Conservation (phyloP, 345 rosid species). For the Rhodomyrtus tomentosa region DNA sequence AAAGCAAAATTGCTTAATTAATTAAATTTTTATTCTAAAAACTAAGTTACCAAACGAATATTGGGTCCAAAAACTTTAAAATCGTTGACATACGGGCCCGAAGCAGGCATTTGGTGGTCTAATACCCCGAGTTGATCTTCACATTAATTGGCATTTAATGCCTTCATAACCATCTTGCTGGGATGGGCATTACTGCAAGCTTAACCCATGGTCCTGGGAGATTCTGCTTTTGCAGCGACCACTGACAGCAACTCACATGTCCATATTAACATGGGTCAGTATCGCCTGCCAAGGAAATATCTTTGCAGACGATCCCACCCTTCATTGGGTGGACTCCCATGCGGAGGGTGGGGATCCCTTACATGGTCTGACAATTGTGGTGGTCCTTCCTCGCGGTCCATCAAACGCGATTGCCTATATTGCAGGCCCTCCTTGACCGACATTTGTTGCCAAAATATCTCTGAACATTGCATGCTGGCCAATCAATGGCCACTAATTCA, state of each 20-base stretch:
- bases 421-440: neutral
- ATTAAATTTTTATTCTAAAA: no score
- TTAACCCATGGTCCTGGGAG: fast-evolving
- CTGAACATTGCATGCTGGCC: neutral
- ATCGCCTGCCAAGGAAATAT: no score
- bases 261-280: no score
- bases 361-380: no score
- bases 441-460: neutral
- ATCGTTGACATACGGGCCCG: no score
- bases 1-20: no score
- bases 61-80: no score
- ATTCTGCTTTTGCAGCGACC: neutral
- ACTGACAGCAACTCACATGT: neutral
- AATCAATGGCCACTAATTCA: neutral
- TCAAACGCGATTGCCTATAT: neutral
- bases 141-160: neutral
- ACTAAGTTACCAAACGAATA: no score
- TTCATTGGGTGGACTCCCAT: no score
- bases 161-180: neutral
- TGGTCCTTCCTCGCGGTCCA: no score
- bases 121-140: neutral
- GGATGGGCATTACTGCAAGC: neutral
- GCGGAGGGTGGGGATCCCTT: no score
- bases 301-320: no score
- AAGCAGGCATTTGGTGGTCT: neutral